Percentiles rank a stretch among this genome's conserved stretches.
Evolutionary conservation across 306 rosid species (phyloP).

Genomic region (Cicer pinnatifidum): DNA sequence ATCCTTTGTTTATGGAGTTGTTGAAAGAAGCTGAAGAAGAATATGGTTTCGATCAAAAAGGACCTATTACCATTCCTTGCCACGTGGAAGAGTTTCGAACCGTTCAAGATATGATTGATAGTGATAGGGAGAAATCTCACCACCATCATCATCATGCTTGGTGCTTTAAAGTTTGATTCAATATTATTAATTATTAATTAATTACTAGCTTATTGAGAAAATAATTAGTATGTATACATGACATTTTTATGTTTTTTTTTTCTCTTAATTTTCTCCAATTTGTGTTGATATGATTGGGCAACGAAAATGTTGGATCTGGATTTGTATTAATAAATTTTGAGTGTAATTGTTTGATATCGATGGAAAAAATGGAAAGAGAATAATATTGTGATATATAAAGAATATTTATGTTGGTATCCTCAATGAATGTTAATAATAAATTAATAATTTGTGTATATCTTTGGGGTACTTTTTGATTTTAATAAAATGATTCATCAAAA

Average conservation of each 20-base stretch:
- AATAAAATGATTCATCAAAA: not conserved
- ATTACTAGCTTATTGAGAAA: not conserved
- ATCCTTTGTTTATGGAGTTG: slow-evolving; percentile 75
- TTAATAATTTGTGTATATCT: not conserved
- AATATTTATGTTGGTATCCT: not conserved
- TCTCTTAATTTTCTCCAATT: not conserved
- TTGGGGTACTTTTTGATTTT: not conserved
- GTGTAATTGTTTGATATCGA: slow-evolving; percentile 34
- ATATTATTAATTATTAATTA: not conserved
- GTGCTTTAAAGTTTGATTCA: slow-evolving; percentile 74
- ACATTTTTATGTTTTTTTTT: slow-evolving; percentile 5
- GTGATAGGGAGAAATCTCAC: slow-evolving; percentile 54
- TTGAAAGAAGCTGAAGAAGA: slow-evolving; percentile 87
- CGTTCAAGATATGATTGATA: slow-evolving; percentile 68
- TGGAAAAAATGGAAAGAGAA: slow-evolving; percentile 30
- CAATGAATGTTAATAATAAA: not conserved
- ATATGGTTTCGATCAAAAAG: slow-evolving; percentile 80
- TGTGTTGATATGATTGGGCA: slow-evolving; percentile 42
- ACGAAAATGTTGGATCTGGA: slow-evolving; percentile 37
- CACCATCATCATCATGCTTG: slow-evolving; percentile 60
- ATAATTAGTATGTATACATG: slow-evolving; percentile 11
- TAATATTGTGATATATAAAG: not conserved
- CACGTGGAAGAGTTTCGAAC: slow-evolving; percentile 74
- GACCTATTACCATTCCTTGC: slow-evolving; percentile 91
- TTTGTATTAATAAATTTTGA: slow-evolving; percentile 38